Conservation (phyloP, 306 rosid genomes). For the Senna tora region DNA sequence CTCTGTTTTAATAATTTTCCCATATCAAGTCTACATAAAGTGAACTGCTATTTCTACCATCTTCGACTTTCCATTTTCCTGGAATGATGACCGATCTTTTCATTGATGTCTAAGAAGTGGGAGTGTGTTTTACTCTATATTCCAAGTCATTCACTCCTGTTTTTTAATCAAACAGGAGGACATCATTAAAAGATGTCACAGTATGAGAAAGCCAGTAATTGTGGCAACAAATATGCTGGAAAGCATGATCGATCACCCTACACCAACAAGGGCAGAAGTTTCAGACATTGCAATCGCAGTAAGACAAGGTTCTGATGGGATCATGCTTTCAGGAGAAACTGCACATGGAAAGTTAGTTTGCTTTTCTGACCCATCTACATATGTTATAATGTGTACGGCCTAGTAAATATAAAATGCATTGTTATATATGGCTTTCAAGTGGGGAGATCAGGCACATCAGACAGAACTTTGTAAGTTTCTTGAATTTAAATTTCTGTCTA, state of each 20-base stretch:
- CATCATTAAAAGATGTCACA: slow-evolving; percentile 79
- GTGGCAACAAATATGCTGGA: slow-evolving; percentile 99
- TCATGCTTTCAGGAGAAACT: slow-evolving; percentile 99
- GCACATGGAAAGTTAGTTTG: slow-evolving; percentile 94
- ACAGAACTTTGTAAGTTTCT: neutral
- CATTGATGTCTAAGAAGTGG: slow-evolving; percentile 18
- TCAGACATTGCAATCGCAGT: slow-evolving; percentile 97
- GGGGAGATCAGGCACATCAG: neutral
- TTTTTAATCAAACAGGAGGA: slow-evolving; percentile 67
- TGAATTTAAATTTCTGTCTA: neutral
- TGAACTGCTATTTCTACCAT: slow-evolving; percentile 16
- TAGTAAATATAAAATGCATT: slow-evolving; percentile 1
- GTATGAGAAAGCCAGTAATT: slow-evolving; percentile 89
- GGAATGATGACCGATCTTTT: slow-evolving; percentile 18
- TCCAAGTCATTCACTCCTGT: slow-evolving; percentile 25
- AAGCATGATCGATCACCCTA: slow-evolving; percentile 97
- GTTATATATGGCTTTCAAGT: slow-evolving; percentile 17
- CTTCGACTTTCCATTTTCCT: slow-evolving; percentile 1
- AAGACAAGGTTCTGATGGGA: slow-evolving; percentile 91
- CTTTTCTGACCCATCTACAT: slow-evolving; percentile 28
- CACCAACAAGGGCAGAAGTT: slow-evolving; percentile 97
- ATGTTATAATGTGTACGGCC: neutral
- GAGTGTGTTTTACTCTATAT: slow-evolving; percentile 28
- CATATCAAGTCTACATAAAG: slow-evolving; percentile 30
- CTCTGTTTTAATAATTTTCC: slow-evolving; percentile 11